Evolutionary conservation across 768 basidiomycete species (phyloP), one percentile per base, ranked within the genome.

Genomic region (Mycena vulgaris): DNA sequence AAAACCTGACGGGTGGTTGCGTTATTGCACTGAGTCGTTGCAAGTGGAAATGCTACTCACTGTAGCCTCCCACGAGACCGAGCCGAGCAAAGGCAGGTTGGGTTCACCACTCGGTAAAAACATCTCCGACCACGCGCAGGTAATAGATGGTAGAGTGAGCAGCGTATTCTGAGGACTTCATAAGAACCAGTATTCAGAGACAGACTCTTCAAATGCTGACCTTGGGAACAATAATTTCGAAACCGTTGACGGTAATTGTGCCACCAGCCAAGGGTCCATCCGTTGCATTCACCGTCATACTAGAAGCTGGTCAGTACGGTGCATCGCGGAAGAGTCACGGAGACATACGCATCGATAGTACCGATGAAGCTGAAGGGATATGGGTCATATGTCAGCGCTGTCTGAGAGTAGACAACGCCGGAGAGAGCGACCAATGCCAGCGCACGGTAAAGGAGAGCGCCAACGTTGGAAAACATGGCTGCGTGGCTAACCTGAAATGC

Each of bases 21-120:
- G 61, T 52, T 47, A 30, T 19, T 11, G 3, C 17, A 59, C 37
- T 14, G 30, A 19, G 33, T 13, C 33, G 13, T 28, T 5, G 17
- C 14, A 30, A 21, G 13, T 3, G 7, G 23, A 19, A 5, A 35
- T 5, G 25, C 31, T 17, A 33, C 65, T 13, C 27, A 68, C 67
- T 0, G 27, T 68, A 31, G 60, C 48, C 25, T 68, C 53, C 67
- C 67, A 68, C 14, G 67, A 68, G 40, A 68, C 60, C 8, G 31
- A 25, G 11, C 67, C 67, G 21, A 68, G 37, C 16, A 55, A 31
- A 8, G 67, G 67, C 23, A 68, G 13, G 16, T 61, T 45, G 10
- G 67, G 67, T 21, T n/a, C 25, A 2, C 35, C 31, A 9, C 23
- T 30, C n/a, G n/a, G n/a, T 0, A 42, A 19, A 30, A 68, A 68